phyloP scores from a whole-genome alignment of 805 yeast species.

The Sugiyamaella chiloensis region DNA sequence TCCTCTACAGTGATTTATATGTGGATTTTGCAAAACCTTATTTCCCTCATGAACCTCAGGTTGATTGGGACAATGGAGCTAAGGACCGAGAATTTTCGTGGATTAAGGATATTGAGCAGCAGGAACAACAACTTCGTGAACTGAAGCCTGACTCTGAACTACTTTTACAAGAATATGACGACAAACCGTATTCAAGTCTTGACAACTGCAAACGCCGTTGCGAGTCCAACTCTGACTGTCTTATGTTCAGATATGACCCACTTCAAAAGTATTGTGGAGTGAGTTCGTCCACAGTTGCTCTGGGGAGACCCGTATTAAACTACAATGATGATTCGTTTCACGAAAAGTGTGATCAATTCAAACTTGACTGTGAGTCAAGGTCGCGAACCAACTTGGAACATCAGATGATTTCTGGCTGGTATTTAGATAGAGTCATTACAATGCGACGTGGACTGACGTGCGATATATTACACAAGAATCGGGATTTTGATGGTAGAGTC shows the following conservation, averaged over 20 bases:
- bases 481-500: conserved; percentile 25
- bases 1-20: conserved; percentile 33
- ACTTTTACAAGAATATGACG: conserved; percentile 8
- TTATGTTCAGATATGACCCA: conserved; percentile 31
- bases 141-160: neutral
- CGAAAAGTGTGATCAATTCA: conserved; percentile 4
- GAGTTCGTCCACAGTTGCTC: conserved; percentile 24
- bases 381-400: conserved; percentile 13
- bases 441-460: conserved; percentile 27
- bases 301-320: conserved; percentile 28
- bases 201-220: conserved; percentile 26
- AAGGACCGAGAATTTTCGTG: conserved; percentile 24
- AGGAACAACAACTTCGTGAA: too few relatives aligned
- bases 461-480: conserved; percentile 25
- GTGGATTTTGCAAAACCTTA: conserved; percentile 24
- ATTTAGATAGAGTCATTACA: conserved; percentile 24
- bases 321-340: conserved; percentile 18
- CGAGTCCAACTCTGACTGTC: conserved; percentile 20
- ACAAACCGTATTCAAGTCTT: conserved; percentile 21
- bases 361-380: conserved; percentile 9
- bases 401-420: conserved; percentile 29
- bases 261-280: conserved; percentile 30
- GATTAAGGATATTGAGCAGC: neutral
- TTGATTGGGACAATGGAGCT: conserved; percentile 32
- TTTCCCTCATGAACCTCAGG: conserved; percentile 20